These are phyloP conservation scores for Fusarium ambrosium DNA, from an alignment of 2,329 filamentous ascomycete species.

Conservation along the genomic window DNA sequence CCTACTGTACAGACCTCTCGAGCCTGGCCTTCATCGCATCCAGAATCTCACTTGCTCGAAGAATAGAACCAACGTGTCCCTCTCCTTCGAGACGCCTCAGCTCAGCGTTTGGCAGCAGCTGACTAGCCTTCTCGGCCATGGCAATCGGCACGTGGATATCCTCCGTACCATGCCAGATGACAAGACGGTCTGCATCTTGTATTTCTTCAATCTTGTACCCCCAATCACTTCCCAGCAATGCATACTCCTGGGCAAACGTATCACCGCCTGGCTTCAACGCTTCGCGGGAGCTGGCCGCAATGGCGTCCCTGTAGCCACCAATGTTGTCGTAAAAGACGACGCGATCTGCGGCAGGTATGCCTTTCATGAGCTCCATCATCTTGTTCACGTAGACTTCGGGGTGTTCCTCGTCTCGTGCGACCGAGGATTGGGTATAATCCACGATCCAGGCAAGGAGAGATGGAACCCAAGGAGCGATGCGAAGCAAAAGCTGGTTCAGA, in stretches of 20 bases:
- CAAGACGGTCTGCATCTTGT: conserved; percentile 38
- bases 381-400: neutral
- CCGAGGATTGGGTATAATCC: neutral
- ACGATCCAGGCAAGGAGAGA: neutral
- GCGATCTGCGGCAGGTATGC: neutral
- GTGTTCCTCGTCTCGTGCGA: neutral
- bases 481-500: neutral
- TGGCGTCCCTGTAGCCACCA: neutral
- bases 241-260: conserved; percentile 42
- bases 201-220: conserved; percentile 50
- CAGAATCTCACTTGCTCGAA: neutral
- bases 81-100: neutral
- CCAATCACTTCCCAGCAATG: conserved; percentile 50
- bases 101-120: neutral
- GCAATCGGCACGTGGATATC: conserved; percentile 51
- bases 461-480: neutral
- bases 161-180: conserved; percentile 52
- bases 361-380: neutral
- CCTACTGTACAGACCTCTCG: neutral
- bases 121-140: conserved; percentile 25
- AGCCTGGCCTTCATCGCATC: neutral
- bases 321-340: neutral
- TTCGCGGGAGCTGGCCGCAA: neutral
- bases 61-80: neutral
- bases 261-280: neutral